Evolutionary conservation across 169 alveolate species (phyloP).

Genomic region (Ichthyophthirius multifiliis): DNA sequence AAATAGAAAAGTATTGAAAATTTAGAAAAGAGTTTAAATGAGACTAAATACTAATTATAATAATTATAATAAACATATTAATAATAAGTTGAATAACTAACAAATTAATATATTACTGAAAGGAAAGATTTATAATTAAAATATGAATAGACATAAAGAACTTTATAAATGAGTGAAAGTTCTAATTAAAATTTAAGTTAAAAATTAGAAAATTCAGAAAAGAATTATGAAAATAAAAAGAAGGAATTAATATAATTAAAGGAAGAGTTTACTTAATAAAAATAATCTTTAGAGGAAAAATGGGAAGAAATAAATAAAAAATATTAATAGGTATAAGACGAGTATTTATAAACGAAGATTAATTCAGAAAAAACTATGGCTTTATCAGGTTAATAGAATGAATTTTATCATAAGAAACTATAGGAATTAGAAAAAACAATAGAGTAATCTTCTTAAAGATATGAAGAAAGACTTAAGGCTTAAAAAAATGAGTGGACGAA

Average conservation of each 20-base stretch:
- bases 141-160: slow-evolving; percentile 40
- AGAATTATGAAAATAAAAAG: slow-evolving; percentile 41
- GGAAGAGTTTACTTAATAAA: slow-evolving; percentile 52
- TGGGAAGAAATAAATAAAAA: slow-evolving; percentile 55
- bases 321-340: slow-evolving; percentile 65
- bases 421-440: slow-evolving; percentile 56
- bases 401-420: slow-evolving; percentile 72
- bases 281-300: slow-evolving; percentile 37
- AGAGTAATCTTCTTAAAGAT: slow-evolving; percentile 57
- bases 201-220: slow-evolving; percentile 54
- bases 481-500: slow-evolving; percentile 42
- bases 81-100: slow-evolving; percentile 44
- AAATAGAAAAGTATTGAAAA: slow-evolving; percentile 54
- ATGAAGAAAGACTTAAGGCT: slow-evolving; percentile 68
- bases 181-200: slow-evolving; percentile 42
- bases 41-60: slow-evolving; percentile 56
- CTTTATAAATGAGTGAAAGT: slow-evolving; percentile 50
- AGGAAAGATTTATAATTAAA: slow-evolving; percentile 60
- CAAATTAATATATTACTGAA: slow-evolving; percentile 48
- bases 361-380: slow-evolving; percentile 79
- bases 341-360: slow-evolving; percentile 61
- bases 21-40: slow-evolving; percentile 51
- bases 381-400: slow-evolving; percentile 59
- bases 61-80: slow-evolving; percentile 38
- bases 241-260: slow-evolving; percentile 47